Base-by-base conservation (phyloP, 2,329 filamentous ascomycete species). In the Colletotrichum abscissum region DNA sequence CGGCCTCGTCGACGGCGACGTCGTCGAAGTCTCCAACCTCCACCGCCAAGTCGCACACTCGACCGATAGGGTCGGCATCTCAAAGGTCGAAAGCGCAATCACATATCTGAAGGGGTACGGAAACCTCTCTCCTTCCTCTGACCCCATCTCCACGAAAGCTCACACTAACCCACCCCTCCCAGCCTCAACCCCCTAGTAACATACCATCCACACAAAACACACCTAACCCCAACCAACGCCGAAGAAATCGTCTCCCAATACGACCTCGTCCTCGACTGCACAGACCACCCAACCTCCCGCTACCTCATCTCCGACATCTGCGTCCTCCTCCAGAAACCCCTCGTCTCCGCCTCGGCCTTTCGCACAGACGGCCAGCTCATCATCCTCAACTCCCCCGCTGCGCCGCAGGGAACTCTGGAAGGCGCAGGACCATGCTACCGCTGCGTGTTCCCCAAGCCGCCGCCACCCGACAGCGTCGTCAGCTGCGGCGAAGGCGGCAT, bases 401-500 rank as follows among this genome's bases (percentile, higher is more conserved):
- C 86, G 8, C 85, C 89, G 2, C 86, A 88, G 11, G 92, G 92
- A 1, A 83, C 90, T 63, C 67, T 81, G 1, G 79, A 84, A 0
- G 38, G 38, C 38, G 92, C 93, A 0, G 94, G 95, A 0, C 95
- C 96, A 0, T 99, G 97, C 82, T 99, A 99, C 82, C 89, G 97
- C 55, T 99, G 97, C 79, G 90, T 98, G 14, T 99, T 98, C 77
- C 95, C 95, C 0, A 92, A 89, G 49, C 95, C 97, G 0, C 95
- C 97, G 0, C 95, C 96, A 0, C 90, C 94, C 0, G 93, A 94
- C 55, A 95, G 91, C 69, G 92, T 98, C 1, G 88, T 94, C 1
- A 95, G 92, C 73, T 99, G 97, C 79, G 95, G 95, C 54, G 97
- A 99, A 80, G 96, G 95, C 11, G 97, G 97, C 0, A 95, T 99